A percentile compares a stretch with the other conserved stretches of the same genome.
These are phyloP conservation scores for Aspergillus sp. DNA, from an alignment of 2,329 filamentous ascomycete species.

Conservation along the genomic window DNA sequence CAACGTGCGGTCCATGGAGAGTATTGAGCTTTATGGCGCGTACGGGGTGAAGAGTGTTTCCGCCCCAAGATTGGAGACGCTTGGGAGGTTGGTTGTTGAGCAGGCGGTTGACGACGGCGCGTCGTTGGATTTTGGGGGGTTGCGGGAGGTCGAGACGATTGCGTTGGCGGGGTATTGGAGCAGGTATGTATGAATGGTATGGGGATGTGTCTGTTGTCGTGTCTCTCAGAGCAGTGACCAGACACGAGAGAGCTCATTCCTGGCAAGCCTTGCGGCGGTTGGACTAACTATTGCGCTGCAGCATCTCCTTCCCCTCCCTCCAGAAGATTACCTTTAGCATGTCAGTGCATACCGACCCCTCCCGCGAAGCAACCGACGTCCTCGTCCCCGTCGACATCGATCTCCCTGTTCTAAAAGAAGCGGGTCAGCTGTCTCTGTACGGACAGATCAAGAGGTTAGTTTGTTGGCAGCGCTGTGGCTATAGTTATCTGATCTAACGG, in stretches of 20 bases:
- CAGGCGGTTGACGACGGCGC: too few relatives aligned
- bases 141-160: background rate
- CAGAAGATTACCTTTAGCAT: background rate
- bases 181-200: background rate
- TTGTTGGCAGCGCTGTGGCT: too few relatives aligned
- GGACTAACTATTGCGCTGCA: background rate
- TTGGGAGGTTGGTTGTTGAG: background rate
- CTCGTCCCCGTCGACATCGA: background rate
- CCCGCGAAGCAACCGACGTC: background rate
- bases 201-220: too few relatives aligned
- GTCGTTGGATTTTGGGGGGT: background rate
- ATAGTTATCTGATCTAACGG: too few relatives aligned
- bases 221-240: too few relatives aligned
- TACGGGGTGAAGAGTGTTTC: background rate
- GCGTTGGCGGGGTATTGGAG: background rate
- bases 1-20: background rate
- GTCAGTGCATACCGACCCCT: background rate
- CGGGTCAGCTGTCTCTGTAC: background rate
- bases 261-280: background rate
- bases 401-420: background rate
- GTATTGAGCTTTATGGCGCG: background rate
- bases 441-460: background rate
- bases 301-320: background rate
- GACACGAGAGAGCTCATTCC: too few relatives aligned
- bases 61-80: too few relatives aligned